phyloP scores from a whole-genome alignment of 345 rosid genomes.

The Corymbia maculata region DNA sequence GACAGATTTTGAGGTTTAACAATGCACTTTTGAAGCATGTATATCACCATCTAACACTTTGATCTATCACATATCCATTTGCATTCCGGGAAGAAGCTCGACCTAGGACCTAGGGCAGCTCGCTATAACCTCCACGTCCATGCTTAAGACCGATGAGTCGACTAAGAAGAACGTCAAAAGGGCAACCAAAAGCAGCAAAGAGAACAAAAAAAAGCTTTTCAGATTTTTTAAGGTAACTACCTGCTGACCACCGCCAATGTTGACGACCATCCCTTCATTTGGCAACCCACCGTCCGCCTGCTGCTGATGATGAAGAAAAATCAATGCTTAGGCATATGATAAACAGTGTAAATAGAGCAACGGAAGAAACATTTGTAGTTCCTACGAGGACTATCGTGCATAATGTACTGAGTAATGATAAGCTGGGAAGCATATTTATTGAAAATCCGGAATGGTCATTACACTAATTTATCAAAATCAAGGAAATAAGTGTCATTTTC shows the following conservation, averaged over 20 bases:
- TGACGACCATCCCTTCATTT: too few species aligned
- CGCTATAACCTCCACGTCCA: not conserved
- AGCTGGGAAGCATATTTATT: not conserved
- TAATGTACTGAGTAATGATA: not conserved
- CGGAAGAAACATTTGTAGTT: not conserved
- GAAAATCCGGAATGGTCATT: not conserved
- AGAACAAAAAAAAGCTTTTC: too few species aligned
- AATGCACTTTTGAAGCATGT: too few species aligned
- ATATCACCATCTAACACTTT: too few species aligned
- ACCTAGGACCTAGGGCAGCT: not conserved
- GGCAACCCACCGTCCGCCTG: too few species aligned
- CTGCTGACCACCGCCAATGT: too few species aligned
- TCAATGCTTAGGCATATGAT: not conserved
- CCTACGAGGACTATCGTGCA: not conserved
- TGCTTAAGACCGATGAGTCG: not conserved
- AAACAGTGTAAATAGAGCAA: too few species aligned
- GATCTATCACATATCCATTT: too few species aligned
- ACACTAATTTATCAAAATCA: too few species aligned
- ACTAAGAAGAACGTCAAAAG: not conserved
- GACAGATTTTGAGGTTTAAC: not conserved
- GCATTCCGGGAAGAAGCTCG: fast-evolving
- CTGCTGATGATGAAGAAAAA: too few species aligned
- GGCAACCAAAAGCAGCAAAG: not conserved
- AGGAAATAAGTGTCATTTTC: not conserved
- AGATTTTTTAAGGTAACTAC: too few species aligned